Base-by-base conservation (phyloP, 1,284 basidiomycete species). In the Phenoliferia sp. region DNA sequence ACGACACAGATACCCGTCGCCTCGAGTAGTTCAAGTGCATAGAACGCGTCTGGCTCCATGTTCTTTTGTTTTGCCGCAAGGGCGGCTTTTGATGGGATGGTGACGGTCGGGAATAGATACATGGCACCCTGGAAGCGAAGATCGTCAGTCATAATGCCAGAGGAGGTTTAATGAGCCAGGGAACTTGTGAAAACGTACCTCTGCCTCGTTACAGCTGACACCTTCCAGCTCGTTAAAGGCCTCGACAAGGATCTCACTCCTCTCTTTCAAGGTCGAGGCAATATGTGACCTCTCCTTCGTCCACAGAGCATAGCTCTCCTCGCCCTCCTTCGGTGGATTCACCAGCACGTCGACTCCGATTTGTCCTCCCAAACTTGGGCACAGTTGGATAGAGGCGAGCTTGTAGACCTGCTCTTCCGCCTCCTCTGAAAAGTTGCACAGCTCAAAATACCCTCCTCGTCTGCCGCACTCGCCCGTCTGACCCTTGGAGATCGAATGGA, bases 401-500 rank as follows among this genome's bases (percentile, higher is more conserved):
- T 97, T 97, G 84, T 96, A 96, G 67, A 96, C 86, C 77, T 91
- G 85, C 36, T 89, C 90, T 69, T 89, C 82, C 69, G 95, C 84
- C 29, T 91, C 87, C 16, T 86, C 81, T 22, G 83, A 77, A 73
- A 97, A 82, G 81, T 97, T 96, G 71, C 85, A 84, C 77, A 87
- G 86, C 80, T 97, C 94, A 77, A 94, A 94, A 83, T 95, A 97
- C 3, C 94, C 94, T 50, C 94, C 94, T 63, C 94, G 85, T 44
- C 94, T 84, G 17, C 94, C 94, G 78, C 94, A 97, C 81, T 97
- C 94, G 70, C 94, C 94, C 54, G 86, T 87, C 69, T 95, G 90
- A 66, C 94, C 94, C 80, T 97, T 97, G 64, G 90, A 94, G 78
- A 94, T 94, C 63, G 90, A 93, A 82, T 97, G 94, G 87, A 95